Percentiles rank a stretch among this genome's conserved stretches.
Conservation (phyloP, 2,329 filamentous ascomycete species). For the Fusarium chaquense region DNA sequence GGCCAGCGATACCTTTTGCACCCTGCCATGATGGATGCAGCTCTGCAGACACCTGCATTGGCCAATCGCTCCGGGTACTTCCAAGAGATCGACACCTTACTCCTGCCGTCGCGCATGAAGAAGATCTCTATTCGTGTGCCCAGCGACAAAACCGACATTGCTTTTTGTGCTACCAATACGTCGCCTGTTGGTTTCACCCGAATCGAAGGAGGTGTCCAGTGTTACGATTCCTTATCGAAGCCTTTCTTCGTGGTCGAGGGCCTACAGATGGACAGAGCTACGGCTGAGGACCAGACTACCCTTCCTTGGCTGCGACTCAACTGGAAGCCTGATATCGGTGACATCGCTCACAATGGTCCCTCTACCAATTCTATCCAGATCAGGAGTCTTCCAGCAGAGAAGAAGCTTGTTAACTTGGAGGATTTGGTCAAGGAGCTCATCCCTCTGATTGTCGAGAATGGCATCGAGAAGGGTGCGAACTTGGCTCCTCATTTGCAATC, state of each 20-base stretch:
- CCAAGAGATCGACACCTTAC: constrained; percentile 43
- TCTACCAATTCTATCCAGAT: constrained; percentile 41
- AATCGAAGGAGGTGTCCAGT: constrained; percentile 38
- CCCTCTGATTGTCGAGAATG: constrained; percentile 37
- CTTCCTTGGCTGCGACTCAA: constrained; percentile 41
- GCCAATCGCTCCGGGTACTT: constrained; percentile 41
- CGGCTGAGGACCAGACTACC: constrained; percentile 34
- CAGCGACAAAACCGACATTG: constrained; percentile 31
- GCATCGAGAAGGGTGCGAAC: constrained; percentile 28
- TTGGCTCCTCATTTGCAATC: constrained; percentile 30
- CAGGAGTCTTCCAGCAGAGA: constrained; percentile 42
- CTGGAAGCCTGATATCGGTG: constrained; percentile 43
- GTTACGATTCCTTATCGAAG: constrained; percentile 30
- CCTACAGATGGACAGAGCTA: constrained; percentile 43
- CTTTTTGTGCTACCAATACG: constrained; percentile 37
- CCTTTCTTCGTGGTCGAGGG: constrained; percentile 43
- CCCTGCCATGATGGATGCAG: constrained; percentile 44
- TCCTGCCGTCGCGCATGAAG: constrained; percentile 41
- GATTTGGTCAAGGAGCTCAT: constrained; percentile 42
- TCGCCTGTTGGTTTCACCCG: constrained; percentile 39
- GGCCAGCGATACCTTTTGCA: constrained; percentile 43
- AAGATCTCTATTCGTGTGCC: constrained; percentile 43
- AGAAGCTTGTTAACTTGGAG: constrained; percentile 42
- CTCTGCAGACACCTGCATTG: constrained; percentile 41
- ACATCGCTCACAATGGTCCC: constrained; percentile 39